Percentiles rank a stretch among this genome's conserved stretches.
phyloP scores from a whole-genome alignment of 2,329 filamentous ascomycete genomes.

The Aspergillus niger region DNA sequence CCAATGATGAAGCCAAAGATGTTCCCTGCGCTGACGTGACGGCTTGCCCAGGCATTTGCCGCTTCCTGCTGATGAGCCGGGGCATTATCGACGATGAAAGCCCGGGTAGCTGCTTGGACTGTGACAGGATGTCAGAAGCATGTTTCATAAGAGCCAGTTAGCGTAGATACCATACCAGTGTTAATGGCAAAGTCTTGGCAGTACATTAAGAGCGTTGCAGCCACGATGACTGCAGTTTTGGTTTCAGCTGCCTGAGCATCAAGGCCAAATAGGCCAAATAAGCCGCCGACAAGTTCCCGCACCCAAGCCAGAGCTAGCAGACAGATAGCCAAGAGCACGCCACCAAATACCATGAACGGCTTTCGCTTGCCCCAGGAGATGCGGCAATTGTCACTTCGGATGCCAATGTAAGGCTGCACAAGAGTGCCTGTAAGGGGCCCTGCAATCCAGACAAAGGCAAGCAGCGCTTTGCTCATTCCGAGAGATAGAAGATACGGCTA shows the following conservation, averaged over 20 bases:
- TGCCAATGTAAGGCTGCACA: slow-evolving; percentile 79
- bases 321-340: slow-evolving; percentile 64
- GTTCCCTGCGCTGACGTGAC: slow-evolving; percentile 81
- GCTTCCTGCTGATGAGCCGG: slow-evolving; percentile 89
- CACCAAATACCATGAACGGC: slow-evolving; percentile 75
- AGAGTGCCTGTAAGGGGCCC: slow-evolving; percentile 76
- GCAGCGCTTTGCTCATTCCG: slow-evolving; percentile 76
- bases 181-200: slow-evolving; percentile 92
- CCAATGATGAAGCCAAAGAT: slow-evolving; percentile 87
- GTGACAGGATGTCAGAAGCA: slow-evolving; percentile 4
- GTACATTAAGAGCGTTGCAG: slow-evolving; percentile 84
- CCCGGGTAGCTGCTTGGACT: slow-evolving; percentile 86
- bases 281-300: slow-evolving; percentile 67
- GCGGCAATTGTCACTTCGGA: slow-evolving; percentile 77
- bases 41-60: slow-evolving; percentile 90
- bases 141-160: background rate
- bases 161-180: slow-evolving; percentile 60
- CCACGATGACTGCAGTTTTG: slow-evolving; percentile 67
- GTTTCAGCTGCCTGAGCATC: slow-evolving; percentile 62
- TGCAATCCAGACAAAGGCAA: slow-evolving; percentile 83
- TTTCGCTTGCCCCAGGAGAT: slow-evolving; percentile 73
- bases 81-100: slow-evolving; percentile 90
- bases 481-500: slow-evolving; percentile 73
- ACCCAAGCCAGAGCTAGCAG: slow-evolving; percentile 73
- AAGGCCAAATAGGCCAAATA: slow-evolving; percentile 70